Base-by-base conservation (phyloP, 768 basidiomycete species). In the Pleurotus cornucopiae region DNA sequence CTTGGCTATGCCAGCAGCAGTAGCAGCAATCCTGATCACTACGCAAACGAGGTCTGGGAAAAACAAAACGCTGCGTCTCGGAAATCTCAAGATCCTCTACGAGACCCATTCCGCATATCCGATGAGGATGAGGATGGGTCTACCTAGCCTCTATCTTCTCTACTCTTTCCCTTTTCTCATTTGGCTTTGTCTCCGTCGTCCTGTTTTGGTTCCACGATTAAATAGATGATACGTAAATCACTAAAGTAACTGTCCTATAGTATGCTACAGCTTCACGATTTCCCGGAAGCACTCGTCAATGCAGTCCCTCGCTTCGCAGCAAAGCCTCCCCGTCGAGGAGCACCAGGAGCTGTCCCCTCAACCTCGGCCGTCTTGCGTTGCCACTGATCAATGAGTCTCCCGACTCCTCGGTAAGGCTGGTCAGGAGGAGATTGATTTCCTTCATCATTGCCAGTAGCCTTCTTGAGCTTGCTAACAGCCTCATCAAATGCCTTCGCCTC, bases 321-420 rank as follows among this genome's bases (percentile, higher is more conserved):
- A 49, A 71, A 59, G 30, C 69, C 73, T 41, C 66, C 67, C 45
- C 78, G 74, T 65, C 55, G 54, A 38, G 41, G 41, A 34, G 23
- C 41, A 52, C 7, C 20, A 16, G 47, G 47, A 11, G 14, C 23
- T n/a, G 14, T 20, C 6, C 51, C 64, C 38, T 82, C 83, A 16
- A 72, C 71, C 60, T 86, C 87, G 14, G 80, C 84, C 37, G 86
- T 83, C 71, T 88, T 92, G 57, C 82, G 83, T 68, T 94, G 89
- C 91, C 91, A 94, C 65, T 92, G 83, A 65, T 91, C 89, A 60
- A 94, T 93, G 37, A 94, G 75, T 70, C 80, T 89, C 25, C 89
- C 86, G 44, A 94, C 91, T 38, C 91, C 91, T 64, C 84, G 85
- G 67, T 86, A 94, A 30, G 88, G 86, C 54, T 79, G 77, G 64